phyloP scores from a whole-genome alignment of 306 rosid genomes.

The Quercus dentata region DNA sequence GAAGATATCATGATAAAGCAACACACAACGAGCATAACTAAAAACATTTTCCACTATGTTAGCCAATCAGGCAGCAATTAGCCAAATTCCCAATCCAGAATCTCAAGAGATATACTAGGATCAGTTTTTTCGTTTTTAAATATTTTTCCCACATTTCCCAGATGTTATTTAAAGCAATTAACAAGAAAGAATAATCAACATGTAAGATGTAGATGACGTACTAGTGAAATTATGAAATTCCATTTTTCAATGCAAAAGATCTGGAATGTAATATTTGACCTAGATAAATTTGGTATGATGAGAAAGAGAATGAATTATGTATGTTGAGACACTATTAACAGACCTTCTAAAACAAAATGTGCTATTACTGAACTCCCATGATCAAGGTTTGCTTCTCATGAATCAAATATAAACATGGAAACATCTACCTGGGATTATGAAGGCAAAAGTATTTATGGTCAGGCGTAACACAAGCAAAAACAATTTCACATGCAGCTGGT shows the following conservation, averaged over 20 bases:
- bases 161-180: neutral
- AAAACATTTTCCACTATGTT: neutral
- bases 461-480: neutral
- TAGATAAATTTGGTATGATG: neutral
- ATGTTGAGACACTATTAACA: slow-evolving; percentile 34
- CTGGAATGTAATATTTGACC: neutral
- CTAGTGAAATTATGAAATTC: neutral
- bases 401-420: slow-evolving; percentile 34
- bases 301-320: slow-evolving; percentile 4
- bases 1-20: neutral
- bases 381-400: slow-evolving; percentile 41
- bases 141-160: neutral
- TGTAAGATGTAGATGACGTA: neutral
- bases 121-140: neutral
- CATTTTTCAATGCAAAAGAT: neutral
- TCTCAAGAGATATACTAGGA: neutral
- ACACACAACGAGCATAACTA: neutral
- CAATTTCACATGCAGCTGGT: neutral
- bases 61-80: neutral
- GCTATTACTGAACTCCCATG: slow-evolving; percentile 39
- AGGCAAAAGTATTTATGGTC: slow-evolving; percentile 11
- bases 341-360: slow-evolving; percentile 27
- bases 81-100: neutral
- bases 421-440: slow-evolving; percentile 42
- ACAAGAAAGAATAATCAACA: neutral